Evolutionary conservation across 768 basidiomycete species (phyloP), one percentile per base, ranked within the genome.

Genomic region (Leucocoprinus sp.): DNA sequence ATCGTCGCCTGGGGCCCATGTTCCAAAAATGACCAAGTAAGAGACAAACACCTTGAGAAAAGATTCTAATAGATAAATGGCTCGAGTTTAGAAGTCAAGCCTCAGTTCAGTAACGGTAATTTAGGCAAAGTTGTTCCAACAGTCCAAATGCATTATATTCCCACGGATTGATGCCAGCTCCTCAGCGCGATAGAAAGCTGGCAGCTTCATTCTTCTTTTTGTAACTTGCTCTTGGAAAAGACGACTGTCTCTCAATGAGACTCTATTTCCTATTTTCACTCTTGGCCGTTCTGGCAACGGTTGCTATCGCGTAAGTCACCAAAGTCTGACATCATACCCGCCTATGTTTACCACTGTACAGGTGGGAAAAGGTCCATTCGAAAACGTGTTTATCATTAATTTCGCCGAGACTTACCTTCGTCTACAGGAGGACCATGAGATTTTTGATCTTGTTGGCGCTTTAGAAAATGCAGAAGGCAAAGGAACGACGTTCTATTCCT

Each of bases 401-500:
- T 17, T 47, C 33, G 21, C 17, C 43, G 24, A 23, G 6, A 24
- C 37, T n/a, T 28, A 23, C 21, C 12, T 8, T 35, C 34, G 37
- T 37, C 35, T 34, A 40, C 51, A 92, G 84, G 86, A 93, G 65
- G 93, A 97, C 67, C 77, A 96, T 69, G 93, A 97, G 63, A 93
- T 97, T 28, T 97, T 97, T 58, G 93, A 96, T 65, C 74, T 96
- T 11, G 92, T 95, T 48, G 75, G 77, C 51, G 86, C 75, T 15
- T 60, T 97, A 17, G 83, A 93, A 62, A 69, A 67, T 2, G 69
- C 88, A 2, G 93, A 96, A 70, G 92, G 92, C 71, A 93, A 86
- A 59, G 90, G 84, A 24, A 90, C 85, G n/a, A 88, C 82, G 0
- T 99, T 98, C 67, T 99, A 99, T 68, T 89, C 90, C 8, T 95